Percentiles rank a stretch among this genome's conserved stretches.
Evolutionary conservation across 257 asterid species (phyloP).

Genomic region (Gynochthodes officinalis): DNA sequence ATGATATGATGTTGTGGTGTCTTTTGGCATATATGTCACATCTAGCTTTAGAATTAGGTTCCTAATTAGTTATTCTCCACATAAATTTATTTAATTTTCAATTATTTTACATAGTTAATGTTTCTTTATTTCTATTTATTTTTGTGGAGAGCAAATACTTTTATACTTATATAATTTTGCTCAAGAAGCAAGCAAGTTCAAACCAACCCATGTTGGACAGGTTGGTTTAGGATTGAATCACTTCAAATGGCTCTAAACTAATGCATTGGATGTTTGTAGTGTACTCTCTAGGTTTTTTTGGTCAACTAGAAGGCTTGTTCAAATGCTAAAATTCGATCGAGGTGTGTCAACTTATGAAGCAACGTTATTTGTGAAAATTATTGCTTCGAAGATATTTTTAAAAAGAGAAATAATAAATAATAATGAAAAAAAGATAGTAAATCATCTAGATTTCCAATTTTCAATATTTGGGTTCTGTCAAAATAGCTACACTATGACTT

Average conservation of each 20-base stretch:
- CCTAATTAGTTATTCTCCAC: background rate
- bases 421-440: no score
- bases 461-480: background rate
- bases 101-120: background rate
- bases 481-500: background rate
- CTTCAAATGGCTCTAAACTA: background rate
- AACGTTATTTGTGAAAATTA: no score
- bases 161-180: background rate
- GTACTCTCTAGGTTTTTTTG: background rate
- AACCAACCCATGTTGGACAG: no score
- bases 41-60: constrained; percentile 14
- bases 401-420: no score
- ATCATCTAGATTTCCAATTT: background rate
- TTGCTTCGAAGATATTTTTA: no score
- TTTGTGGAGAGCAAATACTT: no score
- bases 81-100: background rate
- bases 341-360: no score
- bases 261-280: background rate
- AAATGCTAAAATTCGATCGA: no score
- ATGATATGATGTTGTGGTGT: background rate
- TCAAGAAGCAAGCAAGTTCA: no score
- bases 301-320: no score
- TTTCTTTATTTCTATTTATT: no score
- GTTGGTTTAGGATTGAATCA: no score
- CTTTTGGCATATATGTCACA: background rate